Evolutionary conservation across 495 filamentous ascomycete genomes (phyloP).

Genomic region (Annulohypoxylon bovei): DNA sequence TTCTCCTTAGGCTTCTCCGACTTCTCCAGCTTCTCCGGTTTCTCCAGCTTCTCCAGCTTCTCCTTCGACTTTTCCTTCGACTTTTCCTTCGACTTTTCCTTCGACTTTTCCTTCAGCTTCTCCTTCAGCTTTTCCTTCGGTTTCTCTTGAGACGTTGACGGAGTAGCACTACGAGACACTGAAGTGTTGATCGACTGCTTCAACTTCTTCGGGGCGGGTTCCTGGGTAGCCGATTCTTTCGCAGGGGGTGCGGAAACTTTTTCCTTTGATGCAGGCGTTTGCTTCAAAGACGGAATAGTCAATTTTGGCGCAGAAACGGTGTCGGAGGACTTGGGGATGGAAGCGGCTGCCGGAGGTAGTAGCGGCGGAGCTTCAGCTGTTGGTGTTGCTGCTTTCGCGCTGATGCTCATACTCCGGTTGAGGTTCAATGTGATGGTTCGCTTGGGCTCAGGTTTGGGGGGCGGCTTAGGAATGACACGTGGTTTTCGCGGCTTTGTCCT

Average conservation of each 20-base stretch:
- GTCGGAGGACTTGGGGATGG: conserved; percentile 8
- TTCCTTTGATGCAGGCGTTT: conserved; percentile 15
- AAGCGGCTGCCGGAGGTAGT: background rate
- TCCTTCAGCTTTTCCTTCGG: conserved; percentile 6
- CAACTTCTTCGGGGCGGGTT: conserved; percentile 9
- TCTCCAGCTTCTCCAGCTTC: conserved; percentile 8
- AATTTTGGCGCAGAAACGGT: conserved; percentile 23
- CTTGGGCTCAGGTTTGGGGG: conserved; percentile 45
- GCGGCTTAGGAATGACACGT: conserved; percentile 22
- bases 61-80: conserved; percentile 17
- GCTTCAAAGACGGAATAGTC: conserved; percentile 13
- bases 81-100: conserved; percentile 13
- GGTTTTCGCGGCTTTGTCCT: conserved; percentile 47
- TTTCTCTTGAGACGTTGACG: conserved; percentile 20
- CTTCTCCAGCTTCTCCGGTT: too few species aligned
- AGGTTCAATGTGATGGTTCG: conserved; percentile 46
- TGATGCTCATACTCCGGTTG: conserved; percentile 33
- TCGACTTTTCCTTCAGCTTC: conserved; percentile 19
- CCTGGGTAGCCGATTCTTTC: conserved; percentile 19
- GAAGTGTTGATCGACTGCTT: conserved; percentile 4
- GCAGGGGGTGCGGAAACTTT: background rate
- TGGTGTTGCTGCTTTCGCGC: conserved; percentile 29
- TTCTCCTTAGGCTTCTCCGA: conserved; percentile 14
- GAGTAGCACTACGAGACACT: conserved; percentile 12
- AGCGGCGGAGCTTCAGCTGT: conserved; percentile 23